phyloP scores from a whole-genome alignment of 1,284 basidiomycete genomes.

The Anthracocystis walkeri region DNA sequence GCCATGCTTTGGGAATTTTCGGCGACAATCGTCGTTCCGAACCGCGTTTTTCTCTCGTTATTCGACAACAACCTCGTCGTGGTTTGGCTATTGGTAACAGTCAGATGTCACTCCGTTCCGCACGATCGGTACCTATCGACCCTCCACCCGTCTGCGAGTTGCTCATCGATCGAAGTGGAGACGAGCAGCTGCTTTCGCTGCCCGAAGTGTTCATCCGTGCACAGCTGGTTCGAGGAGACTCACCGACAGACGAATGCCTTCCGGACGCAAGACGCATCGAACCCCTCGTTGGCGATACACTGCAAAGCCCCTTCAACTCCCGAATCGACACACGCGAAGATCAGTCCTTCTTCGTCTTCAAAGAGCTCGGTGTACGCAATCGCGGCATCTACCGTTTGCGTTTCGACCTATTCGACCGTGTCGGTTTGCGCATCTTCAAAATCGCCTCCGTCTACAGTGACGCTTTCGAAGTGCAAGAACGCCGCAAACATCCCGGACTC shows the following conservation, averaged over 20 bases:
- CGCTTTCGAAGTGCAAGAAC: conserved; percentile 46
- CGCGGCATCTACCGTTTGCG: conserved; percentile 51
- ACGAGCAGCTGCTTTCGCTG: conserved; percentile 49
- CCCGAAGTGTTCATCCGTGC: conserved; percentile 48
- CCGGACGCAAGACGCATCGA: conserved; percentile 35
- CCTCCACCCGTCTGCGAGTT: conserved; percentile 53
- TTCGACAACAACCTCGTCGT: conserved; percentile 50
- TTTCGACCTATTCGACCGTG: conserved; percentile 52
- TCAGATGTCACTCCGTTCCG: conserved; percentile 48
- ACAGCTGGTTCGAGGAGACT: conserved; percentile 32
- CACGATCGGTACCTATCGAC: conserved; percentile 47
- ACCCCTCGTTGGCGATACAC: conserved; percentile 42
- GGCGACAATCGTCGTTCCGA: conserved; percentile 21
- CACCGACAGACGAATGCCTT: conserved; percentile 33
- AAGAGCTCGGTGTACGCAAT: conserved; percentile 54
- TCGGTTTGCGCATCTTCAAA: conserved; percentile 31
- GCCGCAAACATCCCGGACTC: conserved; percentile 43
- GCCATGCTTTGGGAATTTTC: conserved; percentile 30
- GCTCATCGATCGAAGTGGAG: conserved; percentile 43
- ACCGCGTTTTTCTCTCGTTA: conserved; percentile 49
- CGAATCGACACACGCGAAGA: conserved; percentile 49
- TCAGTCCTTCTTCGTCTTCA: conserved; percentile 59
- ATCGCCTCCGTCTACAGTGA: conserved; percentile 46
- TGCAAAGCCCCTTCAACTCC: conserved; percentile 43
- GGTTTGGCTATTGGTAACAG: conserved; percentile 50